Percentiles rank a stretch among this genome's conserved stretches.
Conservation (phyloP, 371 early-diverging fungal species). For the Mortierella sp. region DNA sequence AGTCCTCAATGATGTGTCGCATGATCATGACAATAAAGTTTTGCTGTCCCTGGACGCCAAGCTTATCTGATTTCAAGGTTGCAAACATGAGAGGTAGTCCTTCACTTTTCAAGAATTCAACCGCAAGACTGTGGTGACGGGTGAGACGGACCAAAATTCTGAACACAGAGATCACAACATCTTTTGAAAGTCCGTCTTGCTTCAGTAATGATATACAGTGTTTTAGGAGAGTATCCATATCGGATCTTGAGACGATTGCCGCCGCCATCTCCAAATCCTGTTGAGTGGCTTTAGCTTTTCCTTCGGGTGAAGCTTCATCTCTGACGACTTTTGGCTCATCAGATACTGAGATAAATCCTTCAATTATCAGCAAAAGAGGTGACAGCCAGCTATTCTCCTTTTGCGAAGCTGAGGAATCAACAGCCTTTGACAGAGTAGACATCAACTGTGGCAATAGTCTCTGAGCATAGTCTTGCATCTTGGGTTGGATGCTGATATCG, state of each 20-base stretch:
- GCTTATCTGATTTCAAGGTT: constrained; percentile 60
- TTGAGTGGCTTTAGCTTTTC: constrained; percentile 44
- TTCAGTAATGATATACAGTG: constrained; percentile 63
- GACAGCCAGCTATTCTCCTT: constrained; percentile 72
- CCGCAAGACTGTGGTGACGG: constrained; percentile 72
- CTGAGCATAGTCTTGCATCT: constrained; percentile 57
- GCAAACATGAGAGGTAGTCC: constrained; percentile 75
- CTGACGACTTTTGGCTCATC: constrained; percentile 69
- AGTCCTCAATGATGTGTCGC: constrained; percentile 88
- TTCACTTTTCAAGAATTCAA: constrained; percentile 75
- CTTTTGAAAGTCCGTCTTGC: constrained; percentile 62
- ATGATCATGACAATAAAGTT: constrained; percentile 84
- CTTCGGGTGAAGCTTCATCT: constrained; percentile 51
- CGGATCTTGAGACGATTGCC: constrained; percentile 38
- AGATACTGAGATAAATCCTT: constrained; percentile 71
- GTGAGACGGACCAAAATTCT: constrained; percentile 88
- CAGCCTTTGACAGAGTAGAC: constrained; percentile 56
- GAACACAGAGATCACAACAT: constrained; percentile 75
- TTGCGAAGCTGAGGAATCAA: constrained; percentile 1
- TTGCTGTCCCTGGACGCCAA: constrained; percentile 78
- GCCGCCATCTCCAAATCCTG: constrained; percentile 47
- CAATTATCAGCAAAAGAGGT: constrained; percentile 74
- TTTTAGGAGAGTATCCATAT: constrained; percentile 59
- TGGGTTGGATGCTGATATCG: constrained; percentile 67
- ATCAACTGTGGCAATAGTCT: constrained; percentile 61